Evolutionary conservation across 202 grass and related monocot species (phyloP), one percentile per base, ranked within the genome.

Genomic region (Setaria viridis): DNA sequence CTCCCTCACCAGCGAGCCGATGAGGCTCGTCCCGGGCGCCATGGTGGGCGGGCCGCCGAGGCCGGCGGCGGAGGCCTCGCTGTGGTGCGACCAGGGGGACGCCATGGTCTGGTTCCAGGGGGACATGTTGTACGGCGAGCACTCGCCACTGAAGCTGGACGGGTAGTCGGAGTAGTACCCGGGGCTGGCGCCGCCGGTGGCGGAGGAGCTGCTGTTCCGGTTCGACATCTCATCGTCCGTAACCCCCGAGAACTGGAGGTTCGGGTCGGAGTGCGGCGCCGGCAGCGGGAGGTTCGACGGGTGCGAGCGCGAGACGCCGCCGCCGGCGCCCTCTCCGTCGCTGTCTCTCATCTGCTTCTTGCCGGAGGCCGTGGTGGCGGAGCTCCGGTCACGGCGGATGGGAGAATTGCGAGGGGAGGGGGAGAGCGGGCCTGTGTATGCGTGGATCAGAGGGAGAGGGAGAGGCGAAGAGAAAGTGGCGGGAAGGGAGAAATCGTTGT

Each of bases 101-200:
- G 94, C 88, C 50, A 88, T 90, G 72, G 87, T 88, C 86, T 99
- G 97, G 85, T 99, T 92, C 97, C 97, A 99, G 54, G 97, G 93
- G 35, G 96, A 99, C 97, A 96, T 96, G 90, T 88, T 88, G 85
- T 92, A 99, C 0, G 93, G 90, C 7, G 93, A 96, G 87, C 88
- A 88, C 84, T 95, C 93, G 37, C 93, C 93, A 90, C 97, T 96
- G 78, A 88, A 85, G 88, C 88, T 91, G 82, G 74, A 81, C 16
- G 93, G 90, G 91, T 95, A 98, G 75, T 98, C 95, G 3, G 82
- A 83, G 66, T 77, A 88, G 83, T 46, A 90, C 25, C 88, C 88
- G 4, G 92, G 71, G 90, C 92, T 92, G 19, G 82, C 78, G 45
- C 82, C 89, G 6, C 85, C 91, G 11, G 63, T 87, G 47, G 88